These are phyloP conservation scores for Solanum appendiculatum DNA, from an alignment of 257 asterid species.

Conservation along the genomic window DNA sequence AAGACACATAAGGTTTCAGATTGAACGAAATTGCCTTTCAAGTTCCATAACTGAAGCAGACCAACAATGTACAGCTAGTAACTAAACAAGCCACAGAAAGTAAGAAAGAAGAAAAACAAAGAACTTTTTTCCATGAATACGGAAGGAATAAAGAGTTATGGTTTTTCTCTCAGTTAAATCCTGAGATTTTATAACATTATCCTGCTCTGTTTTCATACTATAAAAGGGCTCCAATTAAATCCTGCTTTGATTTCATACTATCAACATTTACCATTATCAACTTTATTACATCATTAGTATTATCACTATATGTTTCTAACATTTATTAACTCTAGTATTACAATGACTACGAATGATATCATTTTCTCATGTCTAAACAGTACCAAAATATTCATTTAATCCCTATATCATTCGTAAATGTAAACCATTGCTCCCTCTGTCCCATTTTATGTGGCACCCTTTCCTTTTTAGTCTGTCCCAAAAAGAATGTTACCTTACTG, in stretches of 20 bases:
- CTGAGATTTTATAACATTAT: not conserved
- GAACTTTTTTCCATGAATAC: not conserved
- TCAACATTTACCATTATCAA: not conserved
- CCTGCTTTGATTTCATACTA: not conserved
- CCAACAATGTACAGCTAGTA: not conserved
- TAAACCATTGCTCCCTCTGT: accelerated
- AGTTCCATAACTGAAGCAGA: not conserved
- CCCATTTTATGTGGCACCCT: accelerated
- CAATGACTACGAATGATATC: too few species aligned
- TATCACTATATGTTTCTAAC: too few species aligned
- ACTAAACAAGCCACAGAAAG: not conserved
- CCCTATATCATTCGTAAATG: too few species aligned
- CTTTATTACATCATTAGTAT: too few species aligned
- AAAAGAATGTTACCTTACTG: too few species aligned
- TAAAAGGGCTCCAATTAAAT: not conserved
- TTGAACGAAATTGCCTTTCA: not conserved
- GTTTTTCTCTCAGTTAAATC: not conserved
- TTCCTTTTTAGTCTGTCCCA: accelerated
- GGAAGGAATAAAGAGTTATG: not conserved
- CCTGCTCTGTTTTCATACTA: not conserved
- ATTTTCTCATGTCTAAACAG: too few species aligned
- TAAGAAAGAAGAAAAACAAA: not conserved
- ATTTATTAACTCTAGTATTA: too few species aligned
- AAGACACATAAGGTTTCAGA: not conserved
- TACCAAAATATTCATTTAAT: too few species aligned